phyloP scores from a whole-genome alignment of 371 early-diverging fungal genomes.

The Haplosporangium sp. region DNA sequence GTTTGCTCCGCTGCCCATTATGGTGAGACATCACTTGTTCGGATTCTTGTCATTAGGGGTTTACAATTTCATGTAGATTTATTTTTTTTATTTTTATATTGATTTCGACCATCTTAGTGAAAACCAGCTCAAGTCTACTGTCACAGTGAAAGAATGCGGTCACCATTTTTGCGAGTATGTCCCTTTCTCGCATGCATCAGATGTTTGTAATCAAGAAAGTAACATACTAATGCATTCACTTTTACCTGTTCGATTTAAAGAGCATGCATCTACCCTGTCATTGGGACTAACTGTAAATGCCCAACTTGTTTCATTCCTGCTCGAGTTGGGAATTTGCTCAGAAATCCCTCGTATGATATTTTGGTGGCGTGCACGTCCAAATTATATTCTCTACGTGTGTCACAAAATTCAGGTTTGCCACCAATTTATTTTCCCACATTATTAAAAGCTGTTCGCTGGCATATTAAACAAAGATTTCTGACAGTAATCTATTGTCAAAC shows the following conservation, averaged over 20 bases:
- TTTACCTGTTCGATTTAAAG: constrained; percentile 1
- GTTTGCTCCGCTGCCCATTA: constrained; percentile 33
- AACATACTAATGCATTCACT: not conserved
- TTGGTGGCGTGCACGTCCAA: constrained; percentile 51
- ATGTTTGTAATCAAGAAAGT: no score
- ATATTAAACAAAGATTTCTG: not conserved
- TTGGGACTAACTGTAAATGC: constrained; percentile 39
- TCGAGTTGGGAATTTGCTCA: constrained; percentile 44
- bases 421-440: not conserved
- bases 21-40: constrained; percentile 19
- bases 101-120: not conserved
- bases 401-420: constrained; percentile 3
- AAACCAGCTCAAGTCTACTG: constrained; percentile 28
- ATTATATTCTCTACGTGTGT: constrained; percentile 19
- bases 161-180: constrained; percentile 53
- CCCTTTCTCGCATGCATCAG: not conserved
- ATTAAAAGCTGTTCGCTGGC: no score
- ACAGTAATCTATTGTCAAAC: not conserved
- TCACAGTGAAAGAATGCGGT: constrained; percentile 47
- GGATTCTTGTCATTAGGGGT: not conserved
- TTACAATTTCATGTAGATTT: no score
- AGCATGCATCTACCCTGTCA: constrained; percentile 34
- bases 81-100: not conserved
- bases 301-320: constrained; percentile 49
- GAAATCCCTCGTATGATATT: constrained; percentile 47